A percentile compares a stretch with the other conserved stretches of the same genome.
phyloP scores from a whole-genome alignment of 2,329 filamentous ascomycete species.

The Calonectria naviculata region DNA sequence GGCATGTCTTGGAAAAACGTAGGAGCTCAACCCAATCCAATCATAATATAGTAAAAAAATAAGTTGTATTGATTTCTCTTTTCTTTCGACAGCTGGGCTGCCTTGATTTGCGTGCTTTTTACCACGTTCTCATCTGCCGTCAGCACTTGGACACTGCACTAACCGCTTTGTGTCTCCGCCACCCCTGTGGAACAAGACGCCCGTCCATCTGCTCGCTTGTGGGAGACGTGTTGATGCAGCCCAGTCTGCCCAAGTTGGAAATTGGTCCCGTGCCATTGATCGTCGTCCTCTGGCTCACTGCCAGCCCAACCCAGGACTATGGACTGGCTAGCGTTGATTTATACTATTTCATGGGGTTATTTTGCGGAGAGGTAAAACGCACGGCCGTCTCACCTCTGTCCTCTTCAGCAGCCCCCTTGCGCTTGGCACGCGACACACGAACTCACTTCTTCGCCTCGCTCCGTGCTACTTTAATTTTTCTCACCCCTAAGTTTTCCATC shows the following conservation, averaged over 20 bases:
- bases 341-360: background rate
- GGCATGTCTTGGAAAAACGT: background rate
- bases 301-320: background rate
- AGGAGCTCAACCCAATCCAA: background rate
- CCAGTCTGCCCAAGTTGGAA: slow-evolving; percentile 18
- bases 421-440: slow-evolving; percentile 1
- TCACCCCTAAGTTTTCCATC: background rate
- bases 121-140: background rate
- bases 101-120: background rate
- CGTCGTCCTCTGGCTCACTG: background rate
- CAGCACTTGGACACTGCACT: background rate
- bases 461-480: background rate
- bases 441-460: background rate
- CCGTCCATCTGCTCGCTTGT: background rate
- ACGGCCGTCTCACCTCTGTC: background rate
- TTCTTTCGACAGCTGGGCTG: background rate
- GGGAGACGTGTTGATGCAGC: background rate
- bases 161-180: background rate
- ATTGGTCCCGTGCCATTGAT: slow-evolving; percentile 26
- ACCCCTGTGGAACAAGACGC: background rate
- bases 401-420: background rate
- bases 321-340: background rate
- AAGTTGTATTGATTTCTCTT: background rate
- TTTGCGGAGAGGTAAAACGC: background rate
- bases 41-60: too few species aligned